Conservation (phyloP, 1,139 yeast genomes). For the Scheffersomyces illinoinensis region DNA sequence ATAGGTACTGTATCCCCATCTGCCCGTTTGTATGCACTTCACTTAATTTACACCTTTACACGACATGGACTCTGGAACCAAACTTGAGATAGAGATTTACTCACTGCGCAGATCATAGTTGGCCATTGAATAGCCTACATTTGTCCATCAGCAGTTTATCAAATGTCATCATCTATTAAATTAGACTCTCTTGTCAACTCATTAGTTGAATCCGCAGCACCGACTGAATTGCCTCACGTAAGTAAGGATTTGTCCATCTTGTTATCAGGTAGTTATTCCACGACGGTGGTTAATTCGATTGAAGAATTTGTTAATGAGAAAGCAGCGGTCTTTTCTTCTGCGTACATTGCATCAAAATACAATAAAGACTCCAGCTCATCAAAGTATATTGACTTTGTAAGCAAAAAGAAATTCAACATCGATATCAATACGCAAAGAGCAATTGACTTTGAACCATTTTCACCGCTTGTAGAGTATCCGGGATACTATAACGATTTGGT, state of each 20-base stretch:
- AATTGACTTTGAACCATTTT: conserved; percentile 51
- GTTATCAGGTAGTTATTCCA: conserved; percentile 13
- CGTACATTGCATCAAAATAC: conserved; percentile 34
- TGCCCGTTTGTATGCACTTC: not conserved
- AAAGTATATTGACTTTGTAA: conserved; percentile 40
- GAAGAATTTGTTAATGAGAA: conserved; percentile 30
- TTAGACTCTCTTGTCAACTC: conserved; percentile 31
- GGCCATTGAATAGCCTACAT: not conserved
- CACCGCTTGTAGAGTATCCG: conserved; percentile 28
- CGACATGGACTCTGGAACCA: not conserved
- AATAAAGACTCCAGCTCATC: conserved; percentile 34
- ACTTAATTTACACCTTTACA: not conserved
- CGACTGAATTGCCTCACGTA: conserved; percentile 40
- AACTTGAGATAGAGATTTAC: not conserved
- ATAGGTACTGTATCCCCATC: too few species aligned
- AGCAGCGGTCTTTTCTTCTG: conserved; percentile 32
- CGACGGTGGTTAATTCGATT: conserved; percentile 28
- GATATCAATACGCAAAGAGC: conserved; percentile 52
- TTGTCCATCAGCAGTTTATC: not conserved
- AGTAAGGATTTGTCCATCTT: conserved; percentile 25
- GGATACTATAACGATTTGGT: conserved; percentile 30
- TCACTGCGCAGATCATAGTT: too few species aligned
- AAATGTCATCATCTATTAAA: conserved; percentile 8
- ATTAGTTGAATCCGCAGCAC: conserved; percentile 40
- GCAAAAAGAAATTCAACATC: conserved; percentile 56